Conservation (phyloP, 2,329 filamentous ascomycete species). For the Myriosclerotinia scirpicola region DNA sequence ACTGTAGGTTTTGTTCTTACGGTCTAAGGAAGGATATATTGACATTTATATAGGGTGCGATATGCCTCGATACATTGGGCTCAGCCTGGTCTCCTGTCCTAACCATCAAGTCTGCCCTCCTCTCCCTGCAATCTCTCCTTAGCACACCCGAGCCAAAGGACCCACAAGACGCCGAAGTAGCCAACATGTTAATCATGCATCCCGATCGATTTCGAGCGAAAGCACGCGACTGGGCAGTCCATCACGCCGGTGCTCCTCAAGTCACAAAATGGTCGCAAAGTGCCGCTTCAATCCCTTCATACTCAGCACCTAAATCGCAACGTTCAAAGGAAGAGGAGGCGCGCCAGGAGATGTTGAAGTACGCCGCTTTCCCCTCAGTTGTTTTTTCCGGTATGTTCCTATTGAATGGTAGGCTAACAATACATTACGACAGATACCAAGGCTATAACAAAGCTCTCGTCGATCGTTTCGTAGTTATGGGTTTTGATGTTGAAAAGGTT, state of each 20-base stretch:
- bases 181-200: constrained; percentile 79
- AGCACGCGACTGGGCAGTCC: constrained; percentile 87
- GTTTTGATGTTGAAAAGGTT: constrained; percentile 83
- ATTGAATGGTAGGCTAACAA: constrained; percentile 28
- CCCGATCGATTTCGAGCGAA: constrained; percentile 77
- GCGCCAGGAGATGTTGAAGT: constrained; percentile 33
- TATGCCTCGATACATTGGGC: constrained; percentile 91
- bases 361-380: constrained; percentile 20
- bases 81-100: constrained; percentile 92
- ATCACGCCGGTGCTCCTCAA: constrained; percentile 74
- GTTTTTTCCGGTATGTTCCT: neutral
- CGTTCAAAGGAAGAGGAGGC: constrained; percentile 37
- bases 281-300: constrained; percentile 41
- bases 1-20: constrained; percentile 61
- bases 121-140: constrained; percentile 90
- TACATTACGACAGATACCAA: constrained; percentile 62
- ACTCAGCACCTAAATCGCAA: constrained; percentile 32
- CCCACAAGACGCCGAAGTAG: constrained; percentile 94
- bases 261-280: constrained; percentile 50
- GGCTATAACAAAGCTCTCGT: constrained; percentile 86
- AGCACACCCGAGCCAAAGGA: constrained; percentile 94
- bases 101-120: constrained; percentile 91
- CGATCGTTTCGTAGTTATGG: constrained; percentile 84
- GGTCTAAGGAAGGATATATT: neutral
- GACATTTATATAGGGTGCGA: constrained; percentile 69